A percentile compares a stretch with the other conserved stretches of the same genome.
Conservation (phyloP, 2,329 filamentous ascomycete genomes). For the Penicillium psychrosexuale region DNA sequence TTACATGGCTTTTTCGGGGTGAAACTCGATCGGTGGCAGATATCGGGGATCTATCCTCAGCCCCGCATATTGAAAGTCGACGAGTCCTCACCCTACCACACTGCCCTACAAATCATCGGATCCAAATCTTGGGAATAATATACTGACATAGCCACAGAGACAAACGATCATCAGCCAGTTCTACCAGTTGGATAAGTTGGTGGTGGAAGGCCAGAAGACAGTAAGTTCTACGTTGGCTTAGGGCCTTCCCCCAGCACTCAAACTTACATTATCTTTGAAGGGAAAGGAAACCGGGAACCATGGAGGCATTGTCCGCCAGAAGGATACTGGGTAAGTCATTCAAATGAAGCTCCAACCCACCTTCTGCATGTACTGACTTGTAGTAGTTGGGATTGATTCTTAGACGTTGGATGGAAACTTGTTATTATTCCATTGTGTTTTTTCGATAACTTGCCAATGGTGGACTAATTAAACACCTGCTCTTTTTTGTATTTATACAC, state of each 20-base stretch:
- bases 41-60: background rate
- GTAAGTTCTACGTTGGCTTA: conserved; percentile 47
- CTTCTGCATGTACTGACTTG: conserved; percentile 3
- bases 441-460: conserved; percentile 2
- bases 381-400: conserved; percentile 31
- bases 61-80: background rate
- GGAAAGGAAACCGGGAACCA: conserved; percentile 57
- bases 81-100: background rate
- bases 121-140: background rate
- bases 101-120: background rate
- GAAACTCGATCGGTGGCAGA: conserved; percentile 1
- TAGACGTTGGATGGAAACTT: conserved; percentile 4
- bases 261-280: conserved; percentile 16
- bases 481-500: conserved; percentile 25
- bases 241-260: background rate
- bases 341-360: background rate
- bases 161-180: conserved; percentile 95
- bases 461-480: conserved; percentile 6
- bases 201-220: conserved; percentile 83
- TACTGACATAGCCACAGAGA: conserved; percentile 61
- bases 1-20: background rate
- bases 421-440: conserved; percentile 11
- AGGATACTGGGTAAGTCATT: conserved; percentile 65
- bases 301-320: conserved; percentile 69
- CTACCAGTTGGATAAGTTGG: conserved; percentile 85